These are phyloP conservation scores for Penicillium capsulatum DNA, from an alignment of 2,329 filamentous ascomycete genomes.

Conservation along the genomic window DNA sequence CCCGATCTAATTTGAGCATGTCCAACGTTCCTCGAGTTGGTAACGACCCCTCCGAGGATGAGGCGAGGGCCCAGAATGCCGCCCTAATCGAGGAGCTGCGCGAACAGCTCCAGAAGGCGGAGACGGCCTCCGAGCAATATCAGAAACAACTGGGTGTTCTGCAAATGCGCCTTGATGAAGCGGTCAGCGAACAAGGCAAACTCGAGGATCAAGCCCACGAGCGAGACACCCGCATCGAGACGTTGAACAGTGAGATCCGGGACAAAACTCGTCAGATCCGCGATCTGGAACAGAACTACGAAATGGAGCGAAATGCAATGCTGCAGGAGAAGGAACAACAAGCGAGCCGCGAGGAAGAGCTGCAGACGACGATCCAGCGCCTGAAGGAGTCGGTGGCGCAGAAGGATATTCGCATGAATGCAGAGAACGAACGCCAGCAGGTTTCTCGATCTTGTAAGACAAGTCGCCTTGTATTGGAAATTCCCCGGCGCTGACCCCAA, in stretches of 20 bases:
- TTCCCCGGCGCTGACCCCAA: slow-evolving; percentile 17
- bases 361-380: slow-evolving; percentile 84
- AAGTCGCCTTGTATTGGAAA: neutral
- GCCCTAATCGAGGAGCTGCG: slow-evolving; percentile 79
- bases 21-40: slow-evolving; percentile 43
- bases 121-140: slow-evolving; percentile 70
- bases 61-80: slow-evolving; percentile 73
- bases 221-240: slow-evolving; percentile 75
- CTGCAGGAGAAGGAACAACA: slow-evolving; percentile 91
- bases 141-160: slow-evolving; percentile 81
- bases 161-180: slow-evolving; percentile 80
- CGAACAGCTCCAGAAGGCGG: slow-evolving; percentile 74
- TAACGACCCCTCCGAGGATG: slow-evolving; percentile 58
- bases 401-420: slow-evolving; percentile 55
- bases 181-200: slow-evolving; percentile 74
- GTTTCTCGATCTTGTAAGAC: slow-evolving; percentile 51
- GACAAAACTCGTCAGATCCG: slow-evolving; percentile 78
- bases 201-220: slow-evolving; percentile 86
- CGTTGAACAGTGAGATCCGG: slow-evolving; percentile 76
- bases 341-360: slow-evolving; percentile 76
- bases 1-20: slow-evolving; percentile 42
- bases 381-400: slow-evolving; percentile 85
- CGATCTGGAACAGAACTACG: slow-evolving; percentile 89
- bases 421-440: slow-evolving; percentile 50
- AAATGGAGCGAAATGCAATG: slow-evolving; percentile 80